Conservation (phyloP, 2,329 filamentous ascomycete genomes). For the Colletotrichum liriopes region DNA sequence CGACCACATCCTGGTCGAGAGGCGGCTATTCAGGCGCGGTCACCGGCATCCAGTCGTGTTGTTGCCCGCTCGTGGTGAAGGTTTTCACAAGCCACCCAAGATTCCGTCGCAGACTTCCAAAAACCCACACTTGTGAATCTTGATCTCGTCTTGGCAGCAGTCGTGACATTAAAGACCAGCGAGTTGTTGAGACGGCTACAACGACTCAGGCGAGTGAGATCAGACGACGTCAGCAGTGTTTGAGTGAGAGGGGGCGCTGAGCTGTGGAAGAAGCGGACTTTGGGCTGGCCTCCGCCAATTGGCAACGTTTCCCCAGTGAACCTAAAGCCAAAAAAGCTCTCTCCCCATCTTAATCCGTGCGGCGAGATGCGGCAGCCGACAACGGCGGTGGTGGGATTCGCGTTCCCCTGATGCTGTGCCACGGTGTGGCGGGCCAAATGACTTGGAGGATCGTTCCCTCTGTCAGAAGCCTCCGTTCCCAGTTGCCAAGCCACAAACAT, state of each 20-base stretch:
- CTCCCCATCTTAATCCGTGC: slow-evolving; percentile 18
- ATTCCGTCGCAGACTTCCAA: not conserved
- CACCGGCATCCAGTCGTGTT: slow-evolving; percentile 10
- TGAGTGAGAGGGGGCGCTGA: slow-evolving; percentile 32
- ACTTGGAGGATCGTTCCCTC: slow-evolving; percentile 7
- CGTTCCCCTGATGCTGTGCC: slow-evolving; percentile 22
- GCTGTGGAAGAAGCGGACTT: slow-evolving; percentile 36
- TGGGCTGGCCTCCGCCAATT: slow-evolving; percentile 19
- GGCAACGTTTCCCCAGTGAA: slow-evolving; percentile 7
- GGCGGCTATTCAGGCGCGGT: slow-evolving; percentile 37
- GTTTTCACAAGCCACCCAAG: slow-evolving; percentile 21
- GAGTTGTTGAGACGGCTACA: not conserved
- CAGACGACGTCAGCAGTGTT: slow-evolving; percentile 26
- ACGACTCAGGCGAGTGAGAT: not conserved
- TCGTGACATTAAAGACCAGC: not conserved
- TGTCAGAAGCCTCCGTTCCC: not conserved
- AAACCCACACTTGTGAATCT: slow-evolving; percentile 7
- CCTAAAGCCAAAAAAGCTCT: not conserved
- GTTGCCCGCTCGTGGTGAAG: slow-evolving; percentile 4
- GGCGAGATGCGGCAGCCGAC: slow-evolving; percentile 31
- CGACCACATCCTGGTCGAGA: not conserved
- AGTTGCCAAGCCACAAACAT: slow-evolving; percentile 1
- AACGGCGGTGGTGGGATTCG: not conserved
- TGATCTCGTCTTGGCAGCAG: slow-evolving; percentile 1
- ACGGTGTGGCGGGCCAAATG: slow-evolving; percentile 13